Evolutionary conservation across 2,329 filamentous ascomycete genomes (phyloP), one percentile per base, ranked within the genome.

Genomic region (Cladosporium oxysporum): DNA sequence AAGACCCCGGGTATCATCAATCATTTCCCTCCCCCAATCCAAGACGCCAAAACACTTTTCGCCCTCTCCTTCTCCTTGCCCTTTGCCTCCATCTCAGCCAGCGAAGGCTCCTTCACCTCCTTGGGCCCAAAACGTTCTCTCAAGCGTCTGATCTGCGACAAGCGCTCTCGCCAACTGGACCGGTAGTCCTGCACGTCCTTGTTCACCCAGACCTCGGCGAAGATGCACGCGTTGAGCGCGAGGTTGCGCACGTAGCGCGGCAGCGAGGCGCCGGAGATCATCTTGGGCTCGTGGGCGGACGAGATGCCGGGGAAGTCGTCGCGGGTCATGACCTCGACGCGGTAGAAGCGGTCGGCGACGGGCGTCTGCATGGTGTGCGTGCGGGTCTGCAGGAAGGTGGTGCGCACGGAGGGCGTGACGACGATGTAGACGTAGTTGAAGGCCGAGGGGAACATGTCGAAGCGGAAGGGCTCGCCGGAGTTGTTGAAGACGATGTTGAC

Each of bases 401-500:
- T 88, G 49, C 89, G 85, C 5, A 92, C 93, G 68, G 93, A 91
- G 0, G 95, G 95, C 2, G 91, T 92, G 74, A 99, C 94, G 72
- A 98, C 90, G 73, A 99, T 98, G 76, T 97, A 93, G 75, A 99
- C 93, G 75, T 91, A 97, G 76, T 97, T 98, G 83, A 99, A 97
- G 66, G 94, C 91, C 0, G 93, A 96, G 0, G 92, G 92, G 72
- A 99, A 96, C 23, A 71, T 62, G 76, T 97, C 88, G 76, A 97
- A 96, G 63, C 87, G 85, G 81, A 97, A 98, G 0, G 91, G 90
- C 52, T 61, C 52, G n/a, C 95, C 94, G 2, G 93, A 97, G 74
- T 96, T 92, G 77, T 99, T 99, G 84, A 96, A 99, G 66, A 99
- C 90, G 71, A 99, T 96, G 76, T 97, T 98, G 75, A 99, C 95